Base-by-base conservation (phyloP, 1,284 basidiomycete genomes). In the Mycena citricolor region DNA sequence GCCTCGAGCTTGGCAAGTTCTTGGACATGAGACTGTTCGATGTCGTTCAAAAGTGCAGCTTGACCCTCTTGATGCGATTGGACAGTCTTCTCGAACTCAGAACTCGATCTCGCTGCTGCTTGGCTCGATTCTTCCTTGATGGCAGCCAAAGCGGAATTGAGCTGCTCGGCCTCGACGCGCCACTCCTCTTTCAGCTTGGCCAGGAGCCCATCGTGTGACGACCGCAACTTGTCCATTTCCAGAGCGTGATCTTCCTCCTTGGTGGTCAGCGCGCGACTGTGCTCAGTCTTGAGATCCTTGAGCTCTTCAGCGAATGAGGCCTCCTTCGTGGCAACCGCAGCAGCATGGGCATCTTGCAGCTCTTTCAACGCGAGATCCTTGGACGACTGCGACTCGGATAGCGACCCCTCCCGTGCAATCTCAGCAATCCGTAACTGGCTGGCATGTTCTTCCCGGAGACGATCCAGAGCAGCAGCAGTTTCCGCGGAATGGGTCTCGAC, bases 301-400 rank as follows among this genome's bases (percentile, higher is more conserved):
- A 85, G 55, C 57, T 86, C 79, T 41, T 83, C 80, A 1, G 68
- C 57, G 52, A 83, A 83, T 33, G 75, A 70, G 14, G 68, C 62
- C 54, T 89, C 86, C 63, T 83, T 86, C 55, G 79, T 72, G 22
- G 72, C 57, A 42, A 84, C 71, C 10, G 79, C 80, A n/a, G 79
- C 69, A 2, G 73, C 63, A 52, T 89, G 84, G 49, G 83, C 85
- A 11, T 83, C 77, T 55, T 84, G 83, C 16, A 89, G 69, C 30
- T 76, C 75, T 45, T 78, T 68, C 39, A 90, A 61, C 25, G 77
- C 75, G 4, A 71, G 51, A 32, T 74, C 71, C 42, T 80, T 77
- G 34, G 85, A 69, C n/a, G 81, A 80, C 59, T 88, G 71, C 2
- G 84, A 84, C 58, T 87, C 81, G 3, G 82, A 77, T 24, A 91